Evolutionary conservation across 805 yeast species (phyloP).

Genomic region (Blastobotrys mokoenaii): DNA sequence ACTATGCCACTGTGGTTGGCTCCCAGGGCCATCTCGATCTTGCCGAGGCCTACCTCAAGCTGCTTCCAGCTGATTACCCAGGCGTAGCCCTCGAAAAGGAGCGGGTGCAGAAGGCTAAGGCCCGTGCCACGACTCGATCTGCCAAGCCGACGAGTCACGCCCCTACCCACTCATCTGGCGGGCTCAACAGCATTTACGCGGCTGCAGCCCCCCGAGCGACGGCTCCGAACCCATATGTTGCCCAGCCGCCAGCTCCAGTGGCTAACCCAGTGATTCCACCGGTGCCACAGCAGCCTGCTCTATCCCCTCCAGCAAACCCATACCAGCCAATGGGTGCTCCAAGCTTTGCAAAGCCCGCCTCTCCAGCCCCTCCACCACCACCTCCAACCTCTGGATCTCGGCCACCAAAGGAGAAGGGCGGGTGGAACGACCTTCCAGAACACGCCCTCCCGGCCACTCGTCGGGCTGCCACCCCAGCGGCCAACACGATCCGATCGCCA

Average conservation of each 20-base stretch:
- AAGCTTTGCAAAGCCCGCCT: conserved; percentile 13
- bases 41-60: conserved; percentile 59
- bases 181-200: not conserved
- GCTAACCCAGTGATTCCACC: not conserved
- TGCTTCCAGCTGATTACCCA: conserved; percentile 67
- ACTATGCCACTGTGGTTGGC: conserved; percentile 73
- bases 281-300: conserved; percentile 7
- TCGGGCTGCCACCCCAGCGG: conserved; percentile 22
- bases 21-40: conserved; percentile 77
- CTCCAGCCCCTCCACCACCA: conserved; percentile 18
- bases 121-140: conserved; percentile 4
- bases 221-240: conserved; percentile 2
- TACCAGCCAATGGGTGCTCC: conserved; percentile 10
- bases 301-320: conserved; percentile 13
- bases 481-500: conserved; percentile 18
- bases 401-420: conserved; percentile 17
- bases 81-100: conserved; percentile 66
- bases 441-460: conserved; percentile 17
- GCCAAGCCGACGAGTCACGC: conserved; percentile 5
- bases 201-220: conserved; percentile 3
- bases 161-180: conserved; percentile 2
- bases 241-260: not conserved
- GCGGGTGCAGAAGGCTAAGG: conserved; percentile 59
- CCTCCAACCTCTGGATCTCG: conserved; percentile 10
- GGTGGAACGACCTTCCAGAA: conserved; percentile 26